Base-by-base conservation (phyloP, 2,329 filamentous ascomycete genomes). In the Ophiocordyceps unilateralis region DNA sequence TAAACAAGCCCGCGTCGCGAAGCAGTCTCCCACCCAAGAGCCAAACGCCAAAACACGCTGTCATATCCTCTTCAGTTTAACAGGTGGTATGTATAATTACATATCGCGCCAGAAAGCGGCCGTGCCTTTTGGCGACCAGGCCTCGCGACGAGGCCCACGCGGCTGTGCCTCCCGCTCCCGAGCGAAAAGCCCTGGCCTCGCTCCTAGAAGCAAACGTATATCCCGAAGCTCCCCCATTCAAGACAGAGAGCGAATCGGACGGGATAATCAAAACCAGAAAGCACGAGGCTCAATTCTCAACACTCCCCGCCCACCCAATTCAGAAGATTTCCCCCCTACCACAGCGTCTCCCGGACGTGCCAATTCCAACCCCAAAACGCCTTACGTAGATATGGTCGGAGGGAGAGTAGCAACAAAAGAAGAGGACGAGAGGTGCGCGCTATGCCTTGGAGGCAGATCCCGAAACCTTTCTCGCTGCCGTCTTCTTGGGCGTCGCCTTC, bases 401-500 rank as follows among this genome's bases (percentile, higher is more conserved):
- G 56, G 53, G 47, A 51, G 49, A 54, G 48, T 44, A 47, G 51
- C n/a, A n/a, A n/a, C n/a, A 48, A 44, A 49, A 47, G 43, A 48
- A 43, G 30, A 36, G n/a, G 20, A 17, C 36, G 28, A 12, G 12
- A 36, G 12, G 12, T 12, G 19, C 39, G 41, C 17, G 26, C 54
- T 55, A 63, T 49, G 58, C 62, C 61, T 66, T 65, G 41, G 61
- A 54, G 42, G 51, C 32, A 4, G 24, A 26, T 26, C 24, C 24
- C 24, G 24, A 26, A 26, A 8, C 24, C 24, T 26, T 26, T 26
- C 24, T 26, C 9, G 41, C 50, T 15, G 66, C 60, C 12, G 65
- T 56, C 59, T 70, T 66, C 59, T 67, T 68, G 22, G 64, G 54
- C 5, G 62, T 55, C 40, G 62, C 59, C 60, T 66, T 67, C 58